A percentile compares a stretch with the other conserved stretches of the same genome.
phyloP scores from a whole-genome alignment of 1,284 basidiomycete species.

The Ceratobasidium sp. region DNA sequence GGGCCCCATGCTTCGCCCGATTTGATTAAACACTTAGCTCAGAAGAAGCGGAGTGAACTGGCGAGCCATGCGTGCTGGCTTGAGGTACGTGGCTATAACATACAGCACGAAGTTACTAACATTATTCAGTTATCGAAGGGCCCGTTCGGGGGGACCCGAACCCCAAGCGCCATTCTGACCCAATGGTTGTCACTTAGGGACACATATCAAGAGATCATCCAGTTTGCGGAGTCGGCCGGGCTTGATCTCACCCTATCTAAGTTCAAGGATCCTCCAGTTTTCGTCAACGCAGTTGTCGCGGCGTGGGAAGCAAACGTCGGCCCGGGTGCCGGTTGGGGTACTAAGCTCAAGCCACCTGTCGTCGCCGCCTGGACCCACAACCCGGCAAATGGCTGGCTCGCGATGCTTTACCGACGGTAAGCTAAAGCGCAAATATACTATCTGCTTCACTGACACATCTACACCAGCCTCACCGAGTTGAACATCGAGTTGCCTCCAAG shows the following conservation, averaged over 20 bases:
- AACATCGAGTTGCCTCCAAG: background rate
- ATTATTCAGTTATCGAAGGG: background rate
- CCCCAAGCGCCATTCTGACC: background rate
- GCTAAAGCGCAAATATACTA: background rate
- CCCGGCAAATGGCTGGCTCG: background rate
- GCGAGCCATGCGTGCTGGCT: background rate
- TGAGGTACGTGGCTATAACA: background rate
- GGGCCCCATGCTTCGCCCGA: background rate
- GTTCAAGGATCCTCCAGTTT: background rate
- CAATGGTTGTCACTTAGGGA: background rate
- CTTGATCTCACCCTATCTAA: background rate
- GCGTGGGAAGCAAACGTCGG: background rate
- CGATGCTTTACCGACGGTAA: constrained; percentile 1
- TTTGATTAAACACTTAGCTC: constrained; percentile 1
- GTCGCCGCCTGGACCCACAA: constrained; percentile 9
- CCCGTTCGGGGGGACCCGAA: background rate
- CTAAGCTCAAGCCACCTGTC: no score
- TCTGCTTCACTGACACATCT: background rate
- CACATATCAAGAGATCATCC: background rate
- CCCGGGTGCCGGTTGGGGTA: background rate
- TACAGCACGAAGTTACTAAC: background rate
- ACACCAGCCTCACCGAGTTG: background rate
- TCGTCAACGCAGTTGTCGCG: background rate
- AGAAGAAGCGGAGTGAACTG: background rate
- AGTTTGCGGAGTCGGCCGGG: background rate